These are phyloP conservation scores for Madurella fahalii DNA, from an alignment of 2,329 filamentous ascomycete genomes.

Conservation along the genomic window DNA sequence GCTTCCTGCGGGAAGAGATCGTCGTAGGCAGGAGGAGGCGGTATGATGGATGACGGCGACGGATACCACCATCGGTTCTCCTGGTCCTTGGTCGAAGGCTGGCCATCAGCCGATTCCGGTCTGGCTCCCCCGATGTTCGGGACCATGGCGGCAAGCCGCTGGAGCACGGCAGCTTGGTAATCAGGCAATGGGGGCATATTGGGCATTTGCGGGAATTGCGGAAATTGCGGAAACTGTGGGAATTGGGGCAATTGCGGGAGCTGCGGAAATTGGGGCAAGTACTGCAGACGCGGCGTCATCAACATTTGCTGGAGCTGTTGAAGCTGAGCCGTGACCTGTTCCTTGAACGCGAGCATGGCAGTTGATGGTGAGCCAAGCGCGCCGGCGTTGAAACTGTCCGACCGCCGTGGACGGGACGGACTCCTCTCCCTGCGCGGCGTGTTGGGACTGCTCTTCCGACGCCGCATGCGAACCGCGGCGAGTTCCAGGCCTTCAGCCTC, in stretches of 20 bases:
- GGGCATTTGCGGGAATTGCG: slow-evolving; percentile 58
- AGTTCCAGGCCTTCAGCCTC: slow-evolving; percentile 40
- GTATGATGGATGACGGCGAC: slow-evolving; percentile 48
- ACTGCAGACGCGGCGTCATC: slow-evolving; percentile 20
- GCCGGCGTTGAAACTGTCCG: slow-evolving; percentile 31
- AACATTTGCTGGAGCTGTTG: slow-evolving; percentile 57
- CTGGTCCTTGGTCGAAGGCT: slow-evolving; percentile 39
- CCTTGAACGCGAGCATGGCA: slow-evolving; percentile 65
- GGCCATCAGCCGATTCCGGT: slow-evolving; percentile 42
- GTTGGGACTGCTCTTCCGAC: slow-evolving; percentile 25
- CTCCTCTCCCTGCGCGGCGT: slow-evolving; percentile 21
- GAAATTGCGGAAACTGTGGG: slow-evolving; percentile 59
- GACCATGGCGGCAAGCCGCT: slow-evolving; percentile 27
- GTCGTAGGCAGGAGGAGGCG: slow-evolving; percentile 67
- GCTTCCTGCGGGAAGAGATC: slow-evolving; percentile 63
- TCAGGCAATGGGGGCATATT: slow-evolving; percentile 65
- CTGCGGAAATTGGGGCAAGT: slow-evolving; percentile 33
- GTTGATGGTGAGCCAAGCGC: slow-evolving; percentile 53
- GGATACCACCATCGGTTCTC: slow-evolving; percentile 66
- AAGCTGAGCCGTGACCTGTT: slow-evolving; percentile 68
- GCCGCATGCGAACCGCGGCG: slow-evolving; percentile 37
- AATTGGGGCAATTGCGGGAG: slow-evolving; percentile 64
- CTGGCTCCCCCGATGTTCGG: slow-evolving; percentile 56
- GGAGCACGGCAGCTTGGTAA: slow-evolving; percentile 64
- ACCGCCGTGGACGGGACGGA: slow-evolving; percentile 23